Evolutionary conservation across 352 stramenopile genomes (phyloP), one percentile per base, ranked within the genome.

Genomic region (Phytophthora sojae): DNA sequence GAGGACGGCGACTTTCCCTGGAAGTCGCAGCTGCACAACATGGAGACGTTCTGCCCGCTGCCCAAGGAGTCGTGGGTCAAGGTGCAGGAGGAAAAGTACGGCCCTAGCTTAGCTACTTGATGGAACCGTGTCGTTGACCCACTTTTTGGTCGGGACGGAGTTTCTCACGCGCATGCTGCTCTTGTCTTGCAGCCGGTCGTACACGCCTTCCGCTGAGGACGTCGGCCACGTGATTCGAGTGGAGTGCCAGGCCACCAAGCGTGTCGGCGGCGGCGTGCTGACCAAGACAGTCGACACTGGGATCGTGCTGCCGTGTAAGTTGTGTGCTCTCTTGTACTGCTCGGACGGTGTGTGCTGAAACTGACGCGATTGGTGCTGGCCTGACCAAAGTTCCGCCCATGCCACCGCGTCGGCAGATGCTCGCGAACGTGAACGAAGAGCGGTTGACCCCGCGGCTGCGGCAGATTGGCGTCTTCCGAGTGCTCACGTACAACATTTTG

Each of bases 401-500:
- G 73, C 86, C 86, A 14, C 87, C 87, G 7, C 82, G 80, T 58
- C 87, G 89, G 2, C 89, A 90, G 68, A 96, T 96, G 89, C 82
- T 96, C 0, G 85, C 87, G 17, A 93, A 90, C 44, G 76, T 94
- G 19, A 85, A 94, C 59, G 89, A 94, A 79, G 88, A 94, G 58
- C 76, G 86, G 8, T 73, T 82, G 7, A 90, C 82, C 3, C 86
- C 86, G n/a, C 84, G 85, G 5, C 55, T 95, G 52, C 87, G 89
- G 11, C 87, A 94, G 69, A 89, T 95, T 19, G 88, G 87, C 19
- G 82, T 90, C 14, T 95, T 97, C 54, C 88, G 90, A 30, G 88
- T 97, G 30, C 75, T 97, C 29, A 95, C 90, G 54, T 98, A 97
- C 81, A 98, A 98, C 50, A 74, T 97, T 14, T 69, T 98, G n/a